These are phyloP conservation scores for Xylaria sp. DNA, from an alignment of 2,329 filamentous ascomycete genomes.

Conservation along the genomic window DNA sequence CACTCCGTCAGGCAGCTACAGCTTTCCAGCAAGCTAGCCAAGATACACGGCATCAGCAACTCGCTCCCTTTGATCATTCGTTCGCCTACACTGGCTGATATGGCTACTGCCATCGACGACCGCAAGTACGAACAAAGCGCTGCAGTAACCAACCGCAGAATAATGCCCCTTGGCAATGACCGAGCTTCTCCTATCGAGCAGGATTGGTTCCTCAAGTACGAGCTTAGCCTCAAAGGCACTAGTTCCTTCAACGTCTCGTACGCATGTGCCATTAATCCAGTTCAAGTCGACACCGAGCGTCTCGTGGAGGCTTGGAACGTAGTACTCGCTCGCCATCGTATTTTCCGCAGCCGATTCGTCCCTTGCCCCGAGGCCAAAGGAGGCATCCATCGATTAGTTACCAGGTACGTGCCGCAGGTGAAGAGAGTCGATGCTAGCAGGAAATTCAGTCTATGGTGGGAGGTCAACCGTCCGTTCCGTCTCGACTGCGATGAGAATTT, in stretches of 20 bases:
- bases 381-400: neutral
- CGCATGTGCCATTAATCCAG: too few species aligned
- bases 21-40: too few species aligned
- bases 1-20: too few species aligned
- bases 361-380: neutral
- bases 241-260: too few species aligned
- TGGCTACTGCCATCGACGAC: neutral
- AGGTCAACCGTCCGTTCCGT: neutral
- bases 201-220: slow-evolving; percentile 20
- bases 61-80: slow-evolving; percentile 7
- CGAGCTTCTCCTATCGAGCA: slow-evolving; percentile 11
- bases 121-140: neutral
- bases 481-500: neutral
- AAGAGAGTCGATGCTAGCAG: neutral
- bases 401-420: neutral
- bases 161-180: slow-evolving; percentile 4
- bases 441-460: neutral
- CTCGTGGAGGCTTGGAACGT: too few species aligned
- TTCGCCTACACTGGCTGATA: neutral
- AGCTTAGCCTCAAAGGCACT: neutral
- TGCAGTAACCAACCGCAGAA: neutral
- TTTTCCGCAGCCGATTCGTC: too few species aligned
- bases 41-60: neutral
- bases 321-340: too few species aligned
- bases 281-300: too few species aligned